These are phyloP conservation scores for Taphrina flavorubra DNA, from an alignment of 1,139 yeast genomes.

Conservation along the genomic window DNA sequence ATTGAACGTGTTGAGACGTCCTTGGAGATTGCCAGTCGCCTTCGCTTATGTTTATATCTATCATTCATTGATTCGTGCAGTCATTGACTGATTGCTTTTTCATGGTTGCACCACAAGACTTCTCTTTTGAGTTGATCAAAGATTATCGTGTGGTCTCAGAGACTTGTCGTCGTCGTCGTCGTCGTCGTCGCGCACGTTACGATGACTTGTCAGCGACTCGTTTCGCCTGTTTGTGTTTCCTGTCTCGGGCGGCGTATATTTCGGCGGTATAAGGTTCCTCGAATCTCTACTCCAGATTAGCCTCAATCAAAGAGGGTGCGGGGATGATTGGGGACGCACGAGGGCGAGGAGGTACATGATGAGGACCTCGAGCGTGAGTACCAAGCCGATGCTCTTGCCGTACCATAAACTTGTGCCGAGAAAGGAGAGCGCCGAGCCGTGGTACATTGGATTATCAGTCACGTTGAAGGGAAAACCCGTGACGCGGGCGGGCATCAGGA, in stretches of 20 bases:
- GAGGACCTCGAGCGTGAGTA: conserved; percentile 72
- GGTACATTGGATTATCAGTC: conserved; percentile 93
- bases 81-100: too few species aligned
- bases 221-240: conserved; percentile 48
- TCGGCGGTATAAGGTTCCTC: conserved; percentile 80
- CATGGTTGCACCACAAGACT: too few species aligned
- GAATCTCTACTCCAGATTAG: conserved; percentile 3
- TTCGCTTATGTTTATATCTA: too few species aligned
- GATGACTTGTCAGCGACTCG: not conserved
- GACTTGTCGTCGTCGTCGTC: too few species aligned
- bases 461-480: conserved; percentile 94
- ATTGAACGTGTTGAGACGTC: too few species aligned
- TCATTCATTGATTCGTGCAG: too few species aligned
- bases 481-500: conserved; percentile 86
- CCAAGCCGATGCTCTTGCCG: conserved; percentile 87
- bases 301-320: not conserved
- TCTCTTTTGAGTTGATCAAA: not conserved
- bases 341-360: conserved; percentile 84
- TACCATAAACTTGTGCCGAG: conserved; percentile 85
- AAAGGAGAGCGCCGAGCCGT: conserved; percentile 87
- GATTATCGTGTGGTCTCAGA: too few species aligned
- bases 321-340: conserved; percentile 43
- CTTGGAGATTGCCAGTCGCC: too few species aligned
- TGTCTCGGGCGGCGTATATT: conserved; percentile 74
- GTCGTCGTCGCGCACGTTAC: too few species aligned